Evolutionary conservation across 2,329 filamentous ascomycete genomes (phyloP).

Genomic region (Ophiostoma ips): DNA sequence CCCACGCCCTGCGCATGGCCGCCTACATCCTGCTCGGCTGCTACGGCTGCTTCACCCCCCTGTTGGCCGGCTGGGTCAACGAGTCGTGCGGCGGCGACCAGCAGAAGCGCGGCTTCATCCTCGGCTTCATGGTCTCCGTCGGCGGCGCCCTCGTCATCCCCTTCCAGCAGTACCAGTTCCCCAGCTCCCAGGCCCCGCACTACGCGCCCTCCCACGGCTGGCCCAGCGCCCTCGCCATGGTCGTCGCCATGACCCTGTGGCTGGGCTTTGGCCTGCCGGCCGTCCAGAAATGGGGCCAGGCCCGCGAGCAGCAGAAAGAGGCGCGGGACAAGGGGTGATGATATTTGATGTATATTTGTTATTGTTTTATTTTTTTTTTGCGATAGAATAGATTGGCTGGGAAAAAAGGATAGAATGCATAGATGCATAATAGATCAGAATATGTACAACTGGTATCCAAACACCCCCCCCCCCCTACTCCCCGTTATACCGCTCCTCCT

Average conservation of each 20-base stretch:
- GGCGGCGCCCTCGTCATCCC: constrained; percentile 25
- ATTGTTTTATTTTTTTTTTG: too few relatives aligned
- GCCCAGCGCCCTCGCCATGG: constrained; percentile 21
- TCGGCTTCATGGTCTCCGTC: constrained; percentile 26
- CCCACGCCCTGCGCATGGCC: constrained; percentile 24
- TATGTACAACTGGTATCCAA: too few relatives aligned
- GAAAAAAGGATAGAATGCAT: not conserved
- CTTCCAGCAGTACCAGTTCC: constrained; percentile 26
- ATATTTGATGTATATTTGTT: too few relatives aligned
- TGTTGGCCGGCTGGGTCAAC: constrained; percentile 28
- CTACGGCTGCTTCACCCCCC: constrained; percentile 28
- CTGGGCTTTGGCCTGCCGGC: constrained; percentile 14
- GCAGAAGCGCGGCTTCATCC: constrained; percentile 27
- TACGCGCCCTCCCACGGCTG: constrained; percentile 24
- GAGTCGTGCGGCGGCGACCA: constrained; percentile 27
- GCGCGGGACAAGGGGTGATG: too few relatives aligned
- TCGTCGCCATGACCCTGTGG: constrained; percentile 22
- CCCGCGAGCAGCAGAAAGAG: not conserved
- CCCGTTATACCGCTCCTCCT: constrained; percentile 35
- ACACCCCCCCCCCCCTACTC: constrained; percentile 16
- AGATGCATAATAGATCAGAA: too few relatives aligned
- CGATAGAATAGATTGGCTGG: not conserved
- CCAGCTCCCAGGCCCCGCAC: constrained; percentile 23
- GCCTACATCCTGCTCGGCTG: constrained; percentile 26
- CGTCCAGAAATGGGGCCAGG: not conserved